phyloP scores from a whole-genome alignment of 805 yeast species.

The Pichia paraexigua region DNA sequence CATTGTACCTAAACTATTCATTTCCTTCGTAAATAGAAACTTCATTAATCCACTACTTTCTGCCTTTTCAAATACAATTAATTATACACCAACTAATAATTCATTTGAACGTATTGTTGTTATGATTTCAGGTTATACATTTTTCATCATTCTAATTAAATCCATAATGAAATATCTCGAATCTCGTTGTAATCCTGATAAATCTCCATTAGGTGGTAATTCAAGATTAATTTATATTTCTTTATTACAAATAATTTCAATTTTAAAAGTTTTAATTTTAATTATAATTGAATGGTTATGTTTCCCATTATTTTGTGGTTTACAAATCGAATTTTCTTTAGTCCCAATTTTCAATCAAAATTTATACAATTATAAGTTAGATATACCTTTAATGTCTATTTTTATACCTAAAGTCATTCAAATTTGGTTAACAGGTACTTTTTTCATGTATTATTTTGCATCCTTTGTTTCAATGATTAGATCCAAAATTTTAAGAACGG shows the following conservation, averaged over 20 bases:
- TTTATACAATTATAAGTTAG: conserved; percentile 11
- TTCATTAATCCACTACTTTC: conserved; percentile 5
- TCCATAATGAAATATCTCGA: conserved; percentile 21
- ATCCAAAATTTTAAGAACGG: conserved; percentile 64
- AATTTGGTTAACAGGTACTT: conserved; percentile 66
- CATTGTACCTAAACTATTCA: conserved; percentile 2
- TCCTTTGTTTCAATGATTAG: conserved; percentile 80
- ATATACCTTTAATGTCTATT: conserved; percentile 3
- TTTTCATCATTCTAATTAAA: conserved; percentile 7
- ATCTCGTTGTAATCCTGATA: conserved; percentile 25
- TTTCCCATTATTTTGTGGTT: conserved; percentile 85
- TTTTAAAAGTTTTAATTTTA: conserved; percentile 66
- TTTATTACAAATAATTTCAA: conserved; percentile 47
- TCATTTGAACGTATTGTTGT: conserved; percentile 15
- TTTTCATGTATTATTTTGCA: conserved; percentile 83
- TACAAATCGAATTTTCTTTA: conserved; percentile 59
- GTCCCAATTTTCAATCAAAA: conserved; percentile 42
- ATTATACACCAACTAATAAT: conserved; percentile 19
- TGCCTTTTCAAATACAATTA: conserved; percentile 13
- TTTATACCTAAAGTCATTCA: conserved; percentile 2
- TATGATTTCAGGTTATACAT: conserved; percentile 16
- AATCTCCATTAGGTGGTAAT: conserved; percentile 39
- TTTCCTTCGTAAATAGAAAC: conserved; percentile 3
- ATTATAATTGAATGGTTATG: conserved; percentile 73
- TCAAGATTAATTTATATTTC: conserved; percentile 44